phyloP scores from a whole-genome alignment of 2,329 filamentous ascomycete species.

The Pyricularia sp. region DNA sequence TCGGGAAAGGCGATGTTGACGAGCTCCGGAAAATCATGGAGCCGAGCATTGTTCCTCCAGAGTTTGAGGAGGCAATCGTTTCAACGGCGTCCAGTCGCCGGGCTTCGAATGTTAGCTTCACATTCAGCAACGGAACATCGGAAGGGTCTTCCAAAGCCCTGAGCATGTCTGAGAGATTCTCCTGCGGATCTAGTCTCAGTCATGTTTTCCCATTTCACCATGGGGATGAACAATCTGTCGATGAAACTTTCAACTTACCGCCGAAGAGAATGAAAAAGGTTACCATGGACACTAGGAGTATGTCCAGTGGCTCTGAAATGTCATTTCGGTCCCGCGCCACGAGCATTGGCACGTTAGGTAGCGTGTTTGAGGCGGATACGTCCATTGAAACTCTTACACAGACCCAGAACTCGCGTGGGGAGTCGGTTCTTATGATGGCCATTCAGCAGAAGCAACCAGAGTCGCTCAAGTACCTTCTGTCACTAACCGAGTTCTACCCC shows the following conservation, averaged over 20 bases:
- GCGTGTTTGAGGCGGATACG: conserved; percentile 69
- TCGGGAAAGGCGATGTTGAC: conserved; percentile 60
- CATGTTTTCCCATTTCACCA: conserved; percentile 90
- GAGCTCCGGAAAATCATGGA: conserved; percentile 72
- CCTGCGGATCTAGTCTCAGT: conserved; percentile 46
- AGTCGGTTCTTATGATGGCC: conserved; percentile 83
- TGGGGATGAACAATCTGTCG: conserved; percentile 25
- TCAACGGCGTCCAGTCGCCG: conserved; percentile 28
- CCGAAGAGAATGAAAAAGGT: conserved; percentile 60
- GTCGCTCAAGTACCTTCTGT: conserved; percentile 67
- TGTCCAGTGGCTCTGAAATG: conserved; percentile 73
- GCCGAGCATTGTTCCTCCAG: conserved; percentile 39
- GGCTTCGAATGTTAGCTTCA: conserved; percentile 18
- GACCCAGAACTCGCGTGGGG: conserved; percentile 57
- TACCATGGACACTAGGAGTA: conserved; percentile 77
- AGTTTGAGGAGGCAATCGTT: conserved; percentile 16
- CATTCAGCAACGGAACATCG: conserved; percentile 24
- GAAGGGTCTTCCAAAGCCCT: neutral
- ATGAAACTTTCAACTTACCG: conserved; percentile 17
- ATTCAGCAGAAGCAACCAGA: conserved; percentile 59
- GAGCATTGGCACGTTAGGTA: conserved; percentile 61
- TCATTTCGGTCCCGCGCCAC: conserved; percentile 71
- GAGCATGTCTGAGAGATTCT: conserved; percentile 35
- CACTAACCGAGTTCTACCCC: conserved; percentile 63
- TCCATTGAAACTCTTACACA: conserved; percentile 68